Evolutionary conservation across 768 basidiomycete genomes (phyloP).

Genomic region (Mycena albidolilacea): DNA sequence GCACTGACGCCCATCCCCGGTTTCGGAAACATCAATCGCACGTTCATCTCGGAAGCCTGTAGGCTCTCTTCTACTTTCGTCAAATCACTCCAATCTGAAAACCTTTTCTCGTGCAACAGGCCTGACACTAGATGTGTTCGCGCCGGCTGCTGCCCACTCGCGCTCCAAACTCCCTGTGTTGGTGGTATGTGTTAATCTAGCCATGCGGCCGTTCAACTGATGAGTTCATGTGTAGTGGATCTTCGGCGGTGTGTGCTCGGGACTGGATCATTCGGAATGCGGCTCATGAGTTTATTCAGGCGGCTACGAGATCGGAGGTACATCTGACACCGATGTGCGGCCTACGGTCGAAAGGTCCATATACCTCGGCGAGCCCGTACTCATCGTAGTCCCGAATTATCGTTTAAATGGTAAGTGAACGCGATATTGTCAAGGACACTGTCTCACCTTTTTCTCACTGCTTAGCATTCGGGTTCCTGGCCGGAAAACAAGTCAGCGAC

Average conservation of each 20-base stretch:
- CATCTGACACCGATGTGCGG: conserved; percentile 39
- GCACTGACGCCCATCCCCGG: neutral
- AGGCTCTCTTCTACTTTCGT: neutral
- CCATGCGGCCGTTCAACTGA: too few relatives aligned
- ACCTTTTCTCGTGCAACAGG: conserved; percentile 43
- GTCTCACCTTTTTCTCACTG: neutral
- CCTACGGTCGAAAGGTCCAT: conserved; percentile 51
- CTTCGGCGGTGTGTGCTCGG: conserved; percentile 43
- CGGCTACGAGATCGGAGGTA: conserved; percentile 51
- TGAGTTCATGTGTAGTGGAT: conserved; percentile 46
- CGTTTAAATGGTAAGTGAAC: neutral
- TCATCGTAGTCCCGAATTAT: conserved; percentile 6
- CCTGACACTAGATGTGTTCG: conserved; percentile 59
- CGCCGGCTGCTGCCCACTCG: conserved; percentile 39
- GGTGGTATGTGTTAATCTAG: conserved; percentile 3
- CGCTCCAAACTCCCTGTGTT: conserved; percentile 20
- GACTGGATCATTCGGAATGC: neutral
- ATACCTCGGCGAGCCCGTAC: conserved; percentile 45
- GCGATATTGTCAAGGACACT: neutral
- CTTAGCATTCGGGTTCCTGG: conserved; percentile 22
- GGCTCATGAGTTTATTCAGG: conserved; percentile 37
- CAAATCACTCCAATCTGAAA: neutral
- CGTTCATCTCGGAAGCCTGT: neutral
- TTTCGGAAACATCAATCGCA: too few relatives aligned
- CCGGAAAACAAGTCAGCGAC: conserved; percentile 5